These are phyloP conservation scores for Helicocarpus griseus DNA, from an alignment of 2,329 filamentous ascomycete genomes.

Conservation along the genomic window DNA sequence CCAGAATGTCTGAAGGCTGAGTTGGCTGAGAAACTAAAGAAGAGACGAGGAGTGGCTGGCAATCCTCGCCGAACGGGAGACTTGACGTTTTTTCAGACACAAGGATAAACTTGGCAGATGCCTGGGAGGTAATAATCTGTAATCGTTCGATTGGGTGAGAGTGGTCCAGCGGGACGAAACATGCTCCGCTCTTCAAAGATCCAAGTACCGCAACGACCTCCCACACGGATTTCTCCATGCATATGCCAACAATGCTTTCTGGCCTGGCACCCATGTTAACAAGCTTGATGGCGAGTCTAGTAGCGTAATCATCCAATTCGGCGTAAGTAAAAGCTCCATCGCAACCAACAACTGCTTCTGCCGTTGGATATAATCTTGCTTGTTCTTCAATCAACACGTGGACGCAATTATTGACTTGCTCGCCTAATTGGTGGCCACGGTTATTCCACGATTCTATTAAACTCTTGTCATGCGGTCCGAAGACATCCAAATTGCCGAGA, in stretches of 20 bases:
- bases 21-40: neutral
- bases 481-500: neutral
- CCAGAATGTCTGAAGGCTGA: neutral
- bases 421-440: too few relatives aligned
- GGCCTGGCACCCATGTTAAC: neutral
- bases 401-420: too few relatives aligned
- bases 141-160: constrained; percentile 7
- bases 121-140: neutral
- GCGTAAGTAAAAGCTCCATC: neutral
- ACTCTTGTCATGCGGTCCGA: neutral
- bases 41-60: neutral
- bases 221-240: constrained; percentile 10
- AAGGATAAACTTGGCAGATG: constrained; percentile 5
- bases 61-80: neutral
- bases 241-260: constrained; percentile 7
- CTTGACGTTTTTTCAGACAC: neutral
- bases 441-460: neutral
- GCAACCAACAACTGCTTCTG: neutral
- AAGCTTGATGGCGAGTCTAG: neutral
- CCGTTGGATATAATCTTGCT: too few relatives aligned
- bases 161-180: constrained; percentile 7
- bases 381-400: too few relatives aligned
- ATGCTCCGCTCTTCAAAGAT: constrained; percentile 7
- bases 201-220: constrained; percentile 7
- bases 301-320: constrained; percentile 13